Conservation (phyloP, 2,329 filamentous ascomycete species). For the Ceratocystis cubensis region DNA sequence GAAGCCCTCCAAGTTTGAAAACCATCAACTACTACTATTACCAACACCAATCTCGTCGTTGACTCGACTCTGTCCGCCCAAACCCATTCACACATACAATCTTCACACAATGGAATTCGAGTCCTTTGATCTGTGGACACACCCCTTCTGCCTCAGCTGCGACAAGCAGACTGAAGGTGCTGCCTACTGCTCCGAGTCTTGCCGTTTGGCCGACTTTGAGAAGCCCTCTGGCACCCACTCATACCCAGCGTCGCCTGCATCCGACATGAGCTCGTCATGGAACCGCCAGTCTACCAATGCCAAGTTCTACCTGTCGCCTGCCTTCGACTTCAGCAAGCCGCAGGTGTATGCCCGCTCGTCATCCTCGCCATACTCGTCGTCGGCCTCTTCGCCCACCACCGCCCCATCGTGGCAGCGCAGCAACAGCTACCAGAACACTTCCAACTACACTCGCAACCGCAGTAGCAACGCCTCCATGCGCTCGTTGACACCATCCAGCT, state of each 20-base stretch:
- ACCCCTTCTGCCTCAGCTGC: constrained; percentile 87
- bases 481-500: constrained; percentile 57
- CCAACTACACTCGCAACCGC: constrained; percentile 23
- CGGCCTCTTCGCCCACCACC: constrained; percentile 25
- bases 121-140: constrained; percentile 56
- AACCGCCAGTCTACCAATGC: constrained; percentile 22
- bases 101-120: constrained; percentile 33
- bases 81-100: neutral
- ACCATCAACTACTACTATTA: neutral
- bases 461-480: constrained; percentile 28
- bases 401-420: constrained; percentile 25
- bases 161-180: constrained; percentile 66
- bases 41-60: constrained; percentile 6
- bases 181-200: constrained; percentile 85
- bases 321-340: constrained; percentile 60
- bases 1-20: neutral
- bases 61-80: neutral
- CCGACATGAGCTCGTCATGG: constrained; percentile 17
- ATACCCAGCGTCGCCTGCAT: constrained; percentile 26
- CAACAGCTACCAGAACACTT: constrained; percentile 23
- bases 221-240: constrained; percentile 30
- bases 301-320: constrained; percentile 58
- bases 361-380: constrained; percentile 26
- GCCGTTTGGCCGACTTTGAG: constrained; percentile 78
- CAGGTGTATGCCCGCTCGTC: constrained; percentile 41